Evolutionary conservation across 768 basidiomycete species (phyloP), one percentile per base, ranked within the genome.

Genomic region (Naganishia vaughanmartiniae): DNA sequence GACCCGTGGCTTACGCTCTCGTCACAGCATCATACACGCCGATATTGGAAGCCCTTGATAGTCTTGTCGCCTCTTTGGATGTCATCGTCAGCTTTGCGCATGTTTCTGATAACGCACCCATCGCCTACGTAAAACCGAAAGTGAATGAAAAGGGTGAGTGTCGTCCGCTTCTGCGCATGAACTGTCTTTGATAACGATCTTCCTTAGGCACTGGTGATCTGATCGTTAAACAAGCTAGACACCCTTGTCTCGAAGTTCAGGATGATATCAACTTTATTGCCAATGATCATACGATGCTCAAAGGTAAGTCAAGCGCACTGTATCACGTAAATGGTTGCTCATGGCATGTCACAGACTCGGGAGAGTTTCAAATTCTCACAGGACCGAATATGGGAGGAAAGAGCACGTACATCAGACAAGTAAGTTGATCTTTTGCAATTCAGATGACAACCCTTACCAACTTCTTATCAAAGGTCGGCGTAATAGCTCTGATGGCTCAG

Each of bases 361-460:
- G 60, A 19, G 95, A 97, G 80, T 94, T 99, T 82, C 89, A 92
- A 72, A 94, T 98, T 67, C 94, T 98, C 74, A 97, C 95, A 26
- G 96, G 96, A 6, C 96, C 96, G 0, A 99, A 99, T 81, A 97
- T 97, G 91, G 96, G 96, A 65, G 96, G 96, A 71, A 99, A 99
- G 82, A 93, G 91, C 57, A 97, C 95, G 0, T 97, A 94, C 76
- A 95, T 98, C 75, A 90, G 93, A 55, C 91, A 93, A 83, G 90
- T 89, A 65, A 55, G 75, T 15, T 21, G 42, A 58, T 46, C 7
- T 54, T 26, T 48, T 56, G 21, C 28, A 51, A 28, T 55, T 24
- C 28, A 2, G 2, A 51, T 58, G 42, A 9, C 48, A 14, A 30
- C 54, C 2, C 2, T 54, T 60, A 17, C 58, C 24, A 6, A 67